Evolutionary conservation across 108 stramenopile species (phyloP).

Genomic region (Skeletonema marinoi): DNA sequence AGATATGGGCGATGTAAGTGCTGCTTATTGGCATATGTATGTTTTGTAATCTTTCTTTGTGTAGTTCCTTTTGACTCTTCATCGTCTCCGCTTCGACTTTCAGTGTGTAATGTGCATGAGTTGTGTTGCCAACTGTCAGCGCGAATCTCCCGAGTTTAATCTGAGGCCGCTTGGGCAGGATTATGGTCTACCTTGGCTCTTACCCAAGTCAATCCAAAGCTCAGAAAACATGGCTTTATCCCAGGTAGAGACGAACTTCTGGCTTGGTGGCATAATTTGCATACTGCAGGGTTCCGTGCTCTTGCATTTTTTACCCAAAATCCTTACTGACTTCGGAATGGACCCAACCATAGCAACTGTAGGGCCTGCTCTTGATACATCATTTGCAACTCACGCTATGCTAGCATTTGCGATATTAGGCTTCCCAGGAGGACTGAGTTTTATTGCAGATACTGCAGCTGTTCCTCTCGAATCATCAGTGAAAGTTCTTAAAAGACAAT

Average conservation of each 20-base stretch:
- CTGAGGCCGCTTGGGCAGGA: slow-evolving; percentile 38
- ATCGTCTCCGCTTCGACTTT: neutral
- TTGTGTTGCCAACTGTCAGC: slow-evolving; percentile 48
- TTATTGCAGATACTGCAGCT: slow-evolving; percentile 19
- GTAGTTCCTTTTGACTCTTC: neutral
- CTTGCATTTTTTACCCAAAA: slow-evolving; percentile 42
- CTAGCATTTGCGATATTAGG: slow-evolving; percentile 21
- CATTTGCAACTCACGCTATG: slow-evolving; percentile 32
- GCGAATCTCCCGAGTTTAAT: slow-evolving; percentile 43
- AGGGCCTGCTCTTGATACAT: slow-evolving; percentile 26
- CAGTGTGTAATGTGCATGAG: slow-evolving; percentile 46
- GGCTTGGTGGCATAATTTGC: slow-evolving; percentile 41
- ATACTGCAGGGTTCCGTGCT: slow-evolving; percentile 31
- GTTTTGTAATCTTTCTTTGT: neutral
- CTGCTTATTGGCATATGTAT: neutral
- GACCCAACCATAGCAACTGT: slow-evolving; percentile 37
- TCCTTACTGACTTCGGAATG: slow-evolving; percentile 31
- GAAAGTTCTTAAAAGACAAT: slow-evolving; percentile 13
- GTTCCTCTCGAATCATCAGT: slow-evolving; percentile 34
- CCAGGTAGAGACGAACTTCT: slow-evolving; percentile 50
- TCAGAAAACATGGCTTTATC: slow-evolving; percentile 18
- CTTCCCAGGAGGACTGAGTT: slow-evolving; percentile 31
- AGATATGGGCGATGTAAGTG: slow-evolving; percentile 25
- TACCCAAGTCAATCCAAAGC: slow-evolving; percentile 28
- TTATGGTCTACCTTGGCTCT: slow-evolving; percentile 44